Percentiles rank a stretch among this genome's conserved stretches.
These are phyloP conservation scores for Cucurbita moschata DNA, from an alignment of 306 rosid species.

Conservation along the genomic window DNA sequence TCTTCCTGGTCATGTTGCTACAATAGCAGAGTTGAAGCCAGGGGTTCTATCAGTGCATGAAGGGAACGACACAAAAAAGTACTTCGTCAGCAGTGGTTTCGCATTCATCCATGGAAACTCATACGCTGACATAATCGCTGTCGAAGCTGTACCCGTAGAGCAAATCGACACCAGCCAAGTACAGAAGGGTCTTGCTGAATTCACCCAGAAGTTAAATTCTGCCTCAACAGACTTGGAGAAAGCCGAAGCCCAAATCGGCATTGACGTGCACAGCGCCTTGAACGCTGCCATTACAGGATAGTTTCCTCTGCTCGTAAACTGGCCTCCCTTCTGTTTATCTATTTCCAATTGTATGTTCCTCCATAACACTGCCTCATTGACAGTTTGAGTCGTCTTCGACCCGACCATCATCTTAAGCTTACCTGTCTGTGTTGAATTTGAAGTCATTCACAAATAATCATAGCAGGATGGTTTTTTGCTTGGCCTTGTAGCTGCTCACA, in stretches of 20 bases:
- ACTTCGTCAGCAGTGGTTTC: constrained; percentile 88
- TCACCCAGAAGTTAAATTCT: constrained; percentile 80
- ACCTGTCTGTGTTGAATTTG: constrained; percentile 1
- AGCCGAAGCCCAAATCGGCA: constrained; percentile 97
- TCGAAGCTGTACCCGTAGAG: constrained; percentile 85
- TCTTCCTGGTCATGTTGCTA: constrained; percentile 97
- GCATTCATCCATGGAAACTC: constrained; percentile 90
- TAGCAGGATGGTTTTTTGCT: constrained; percentile 2
- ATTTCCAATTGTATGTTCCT: neutral
- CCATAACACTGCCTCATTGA: constrained; percentile 7
- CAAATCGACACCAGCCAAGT: constrained; percentile 55
- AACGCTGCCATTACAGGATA: constrained; percentile 67
- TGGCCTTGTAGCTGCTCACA: neutral
- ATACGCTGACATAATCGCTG: constrained; percentile 62
- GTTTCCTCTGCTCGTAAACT: constrained; percentile 12
- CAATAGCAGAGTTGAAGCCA: constrained; percentile 95
- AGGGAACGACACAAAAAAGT: constrained; percentile 59
- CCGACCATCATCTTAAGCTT: neutral
- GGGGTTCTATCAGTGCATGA: constrained; percentile 79
- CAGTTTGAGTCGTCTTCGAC: neutral
- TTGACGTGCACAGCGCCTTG: constrained; percentile 81
- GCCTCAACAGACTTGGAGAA: constrained; percentile 92
- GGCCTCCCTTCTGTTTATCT: neutral
- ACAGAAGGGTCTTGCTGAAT: constrained; percentile 91
- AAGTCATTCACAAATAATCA: constrained; percentile 2